phyloP scores from a whole-genome alignment of 2,329 filamentous ascomycete species.

The Venturia effusa region DNA sequence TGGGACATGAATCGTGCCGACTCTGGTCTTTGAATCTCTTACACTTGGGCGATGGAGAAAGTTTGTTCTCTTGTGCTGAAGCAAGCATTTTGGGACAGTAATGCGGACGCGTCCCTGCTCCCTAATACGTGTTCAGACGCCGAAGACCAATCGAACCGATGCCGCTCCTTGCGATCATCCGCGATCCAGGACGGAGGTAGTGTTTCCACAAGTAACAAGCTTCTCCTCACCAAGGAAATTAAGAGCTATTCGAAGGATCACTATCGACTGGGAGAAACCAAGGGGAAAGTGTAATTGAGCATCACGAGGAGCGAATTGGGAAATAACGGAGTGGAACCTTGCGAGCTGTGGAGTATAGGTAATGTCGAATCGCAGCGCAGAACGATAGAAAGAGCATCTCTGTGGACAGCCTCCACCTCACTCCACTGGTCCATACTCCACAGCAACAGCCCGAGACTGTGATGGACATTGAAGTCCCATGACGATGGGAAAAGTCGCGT shows the following conservation, averaged over 20 bases:
- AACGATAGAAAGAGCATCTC: neutral
- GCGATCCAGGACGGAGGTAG: neutral
- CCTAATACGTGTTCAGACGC: neutral
- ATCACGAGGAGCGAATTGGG: neutral
- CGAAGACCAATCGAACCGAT: neutral
- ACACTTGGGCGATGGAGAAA: neutral
- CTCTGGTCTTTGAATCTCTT: neutral
- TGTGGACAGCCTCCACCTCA: neutral
- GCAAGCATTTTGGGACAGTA: neutral
- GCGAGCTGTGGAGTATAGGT: neutral
- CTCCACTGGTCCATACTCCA: neutral
- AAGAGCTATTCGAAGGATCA: neutral
- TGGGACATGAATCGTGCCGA: neutral
- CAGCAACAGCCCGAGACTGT: neutral
- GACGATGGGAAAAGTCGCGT: neutral
- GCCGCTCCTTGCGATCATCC: neutral
- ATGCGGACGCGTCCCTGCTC: neutral
- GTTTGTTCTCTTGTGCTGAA: neutral
- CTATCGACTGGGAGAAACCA: neutral
- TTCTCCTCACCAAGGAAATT: neutral
- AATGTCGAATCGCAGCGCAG: neutral
- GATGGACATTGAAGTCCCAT: constrained; percentile 1
- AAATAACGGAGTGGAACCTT: neutral
- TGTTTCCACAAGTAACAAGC: neutral
- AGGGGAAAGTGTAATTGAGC: neutral